Base-by-base conservation (phyloP, 768 basidiomycete species). In the Kockovaella imperatae region DNA sequence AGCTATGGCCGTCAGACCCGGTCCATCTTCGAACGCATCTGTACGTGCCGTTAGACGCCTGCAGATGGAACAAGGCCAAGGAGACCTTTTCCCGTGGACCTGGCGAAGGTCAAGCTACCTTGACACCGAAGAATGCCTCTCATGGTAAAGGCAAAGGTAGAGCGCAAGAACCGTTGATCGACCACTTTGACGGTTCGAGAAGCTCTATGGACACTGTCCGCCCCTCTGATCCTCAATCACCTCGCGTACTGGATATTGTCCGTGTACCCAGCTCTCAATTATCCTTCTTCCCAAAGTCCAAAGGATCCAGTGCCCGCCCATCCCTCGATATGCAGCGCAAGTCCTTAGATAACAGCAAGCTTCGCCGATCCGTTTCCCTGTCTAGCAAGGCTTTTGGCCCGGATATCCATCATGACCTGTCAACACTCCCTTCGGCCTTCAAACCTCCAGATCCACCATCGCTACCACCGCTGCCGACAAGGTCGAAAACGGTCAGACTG, bases 1-100 rank as follows among this genome's bases (percentile, higher is more conserved):
- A 90, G 56, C 75, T 99, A 6, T 99, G 95, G 95, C 70, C 87
- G 5, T 84, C 86, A 5, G 95, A 97, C 67, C 78, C 87, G 1
- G 85, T 99, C 38, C 87, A 93, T 72, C 78, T 90, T 28, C 84
- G 91, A 24, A 81, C 81, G 38, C 75, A 80, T 5, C 79, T 95
- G 29, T 82, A 85, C 60, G 83, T 97, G 48, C 89, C 91, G 0
- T 60, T 75, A 35, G 74, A 68, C n/a, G 67, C 68, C 1, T 73
- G 71, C 40, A 38, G 45, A 24, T 67, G 64, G 67, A 58, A 60
- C 49, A 68, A 67, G 39, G 67, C 67, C 2, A 57, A 56, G 35
- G 65, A 67, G 29, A 53, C 36, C 1, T 44, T 67, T n/a, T 41
- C 56, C 3, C 42, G 67, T 11, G 69, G 67, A 24, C 67, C 69